Percentiles rank a stretch among this genome's conserved stretches.
Conservation (phyloP, 768 basidiomycete species). For the Tylopilus sp. region DNA sequence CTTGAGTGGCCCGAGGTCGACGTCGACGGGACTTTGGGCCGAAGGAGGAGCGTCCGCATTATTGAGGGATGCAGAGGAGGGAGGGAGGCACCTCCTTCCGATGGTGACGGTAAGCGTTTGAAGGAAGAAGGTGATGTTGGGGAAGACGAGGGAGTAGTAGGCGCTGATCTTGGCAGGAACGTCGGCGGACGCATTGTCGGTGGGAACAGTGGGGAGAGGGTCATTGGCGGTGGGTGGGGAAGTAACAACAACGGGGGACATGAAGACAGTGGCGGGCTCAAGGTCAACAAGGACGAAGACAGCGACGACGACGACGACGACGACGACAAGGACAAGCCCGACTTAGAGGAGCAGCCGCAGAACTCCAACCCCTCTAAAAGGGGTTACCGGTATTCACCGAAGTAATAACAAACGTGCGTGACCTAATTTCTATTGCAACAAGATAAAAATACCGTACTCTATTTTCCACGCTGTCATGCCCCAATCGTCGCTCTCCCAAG, state of each 20-base stretch:
- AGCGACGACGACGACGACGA: conserved; percentile 2
- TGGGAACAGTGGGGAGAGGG: conserved; percentile 4
- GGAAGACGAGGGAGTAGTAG: conserved; percentile 92
- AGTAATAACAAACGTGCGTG: conserved; percentile 19
- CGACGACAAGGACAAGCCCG: conserved; percentile 2
- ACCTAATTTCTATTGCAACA: too few relatives aligned
- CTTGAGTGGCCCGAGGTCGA: conserved; percentile 94
- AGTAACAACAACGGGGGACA: conserved; percentile 21
- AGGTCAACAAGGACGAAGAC: conserved; percentile 6
- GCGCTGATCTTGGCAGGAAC: conserved; percentile 80
- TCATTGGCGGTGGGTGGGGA: conserved; percentile 7
- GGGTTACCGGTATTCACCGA: conserved; percentile 15
- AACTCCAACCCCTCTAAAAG: conserved; percentile 5
- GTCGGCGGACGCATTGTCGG: conserved; percentile 12
- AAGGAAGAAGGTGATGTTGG: conserved; percentile 94
- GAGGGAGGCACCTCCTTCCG: conserved; percentile 78
- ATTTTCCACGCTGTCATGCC: conserved; percentile 8
- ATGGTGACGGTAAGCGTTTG: conserved; percentile 93
- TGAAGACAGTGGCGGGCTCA: conserved; percentile 11
- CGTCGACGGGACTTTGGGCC: conserved; percentile 54
- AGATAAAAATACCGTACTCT: conserved; percentile 4
- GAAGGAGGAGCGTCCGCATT: conserved; percentile 39
- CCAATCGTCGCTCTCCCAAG: conserved; percentile 34
- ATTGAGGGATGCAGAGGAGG: conserved; percentile 50
- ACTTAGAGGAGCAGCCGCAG: conserved; percentile 1